A percentile compares a stretch with the other conserved stretches of the same genome.
These are phyloP conservation scores for Russula brevipes DNA, from an alignment of 768 basidiomycete species.

Conservation along the genomic window DNA sequence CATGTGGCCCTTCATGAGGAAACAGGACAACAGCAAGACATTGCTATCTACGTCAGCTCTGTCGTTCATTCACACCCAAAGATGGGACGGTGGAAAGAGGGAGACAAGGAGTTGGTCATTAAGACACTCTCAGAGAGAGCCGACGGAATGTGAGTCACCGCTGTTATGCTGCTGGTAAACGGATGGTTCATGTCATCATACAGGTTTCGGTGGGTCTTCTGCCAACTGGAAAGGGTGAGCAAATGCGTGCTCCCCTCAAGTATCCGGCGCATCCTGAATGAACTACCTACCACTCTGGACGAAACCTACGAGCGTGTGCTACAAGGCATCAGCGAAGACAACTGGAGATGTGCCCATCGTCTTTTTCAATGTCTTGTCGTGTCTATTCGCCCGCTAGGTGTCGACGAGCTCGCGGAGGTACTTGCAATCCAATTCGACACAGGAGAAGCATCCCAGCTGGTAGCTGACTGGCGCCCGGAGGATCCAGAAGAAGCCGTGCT, in stretches of 20 bases:
- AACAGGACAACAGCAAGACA: neutral
- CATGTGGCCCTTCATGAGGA: neutral
- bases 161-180: neutral
- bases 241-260: neutral
- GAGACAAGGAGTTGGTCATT: neutral
- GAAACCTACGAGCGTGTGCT: constrained; percentile 2
- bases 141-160: neutral
- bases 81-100: neutral
- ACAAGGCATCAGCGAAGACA: neutral
- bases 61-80: neutral
- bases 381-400: neutral
- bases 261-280: neutral
- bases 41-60: neutral
- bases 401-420: neutral
- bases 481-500: constrained; percentile 3
- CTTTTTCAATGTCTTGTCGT: neutral
- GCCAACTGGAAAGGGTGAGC: neutral
- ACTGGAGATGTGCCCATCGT: neutral
- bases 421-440: neutral
- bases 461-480: neutral
- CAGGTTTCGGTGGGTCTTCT: constrained; percentile 4
- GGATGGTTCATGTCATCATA: neutral
- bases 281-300: neutral
- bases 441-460: neutral
- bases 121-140: constrained; percentile 2